Evolutionary conservation across 768 basidiomycete species (phyloP).

Genomic region (Rhodotorula sphaerocarpa): DNA sequence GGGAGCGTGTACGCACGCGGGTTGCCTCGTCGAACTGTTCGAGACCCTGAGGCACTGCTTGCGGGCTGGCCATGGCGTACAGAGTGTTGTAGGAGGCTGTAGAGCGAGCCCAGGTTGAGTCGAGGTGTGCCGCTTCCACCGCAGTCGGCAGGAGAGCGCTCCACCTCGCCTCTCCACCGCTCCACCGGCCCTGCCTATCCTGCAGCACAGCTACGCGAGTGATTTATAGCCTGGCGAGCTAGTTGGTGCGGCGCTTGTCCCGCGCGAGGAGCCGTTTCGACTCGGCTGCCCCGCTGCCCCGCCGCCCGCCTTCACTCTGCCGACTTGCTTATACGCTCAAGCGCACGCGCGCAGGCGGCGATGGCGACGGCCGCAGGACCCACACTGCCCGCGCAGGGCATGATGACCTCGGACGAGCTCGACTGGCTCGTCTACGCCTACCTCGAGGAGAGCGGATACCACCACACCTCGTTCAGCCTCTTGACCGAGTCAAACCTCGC

Average conservation of each 20-base stretch:
- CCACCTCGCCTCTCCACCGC: too few species aligned
- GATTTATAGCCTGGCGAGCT: too few species aligned
- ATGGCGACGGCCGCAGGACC: background rate
- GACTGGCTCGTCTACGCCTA: constrained; percentile 39
- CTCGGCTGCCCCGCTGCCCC: too few species aligned
- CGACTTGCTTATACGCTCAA: too few species aligned
- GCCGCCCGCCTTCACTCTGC: too few species aligned
- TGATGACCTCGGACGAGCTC: constrained; percentile 34
- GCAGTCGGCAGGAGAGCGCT: too few species aligned
- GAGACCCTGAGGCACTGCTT: constrained; percentile 6
- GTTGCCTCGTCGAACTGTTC: constrained; percentile 23
- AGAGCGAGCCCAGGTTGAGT: background rate
- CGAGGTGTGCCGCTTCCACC: too few species aligned
- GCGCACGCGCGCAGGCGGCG: background rate
- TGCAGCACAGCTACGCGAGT: too few species aligned
- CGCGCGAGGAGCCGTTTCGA: too few species aligned
- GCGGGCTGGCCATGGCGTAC: background rate
- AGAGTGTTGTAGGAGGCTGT: too few species aligned
- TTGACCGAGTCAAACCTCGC: constrained; percentile 31
- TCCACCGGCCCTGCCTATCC: too few species aligned
- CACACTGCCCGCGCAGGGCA: background rate
- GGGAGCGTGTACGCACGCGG: background rate
- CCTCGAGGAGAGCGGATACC: constrained; percentile 35
- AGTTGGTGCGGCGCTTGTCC: too few species aligned
- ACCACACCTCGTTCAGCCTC: constrained; percentile 34